Evolutionary conservation across 495 filamentous ascomycete species (phyloP).

Genomic region (Podospora bellae-mahoneyi): DNA sequence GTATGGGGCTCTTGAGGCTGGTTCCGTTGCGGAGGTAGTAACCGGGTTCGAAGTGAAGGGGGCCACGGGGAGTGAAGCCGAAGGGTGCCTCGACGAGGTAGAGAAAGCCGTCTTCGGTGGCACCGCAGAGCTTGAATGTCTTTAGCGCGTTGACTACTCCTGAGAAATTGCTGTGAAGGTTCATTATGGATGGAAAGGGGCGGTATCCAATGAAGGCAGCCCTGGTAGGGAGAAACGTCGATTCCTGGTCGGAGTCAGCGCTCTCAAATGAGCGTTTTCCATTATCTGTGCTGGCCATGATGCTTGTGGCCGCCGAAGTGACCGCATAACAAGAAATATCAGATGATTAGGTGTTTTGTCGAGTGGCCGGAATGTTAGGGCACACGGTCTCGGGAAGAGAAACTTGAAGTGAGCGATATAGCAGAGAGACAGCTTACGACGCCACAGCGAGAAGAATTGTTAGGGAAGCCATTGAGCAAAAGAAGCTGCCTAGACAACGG

Average conservation of each 20-base stretch:
- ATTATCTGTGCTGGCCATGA: too few relatives aligned
- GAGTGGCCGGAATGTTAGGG: too few relatives aligned
- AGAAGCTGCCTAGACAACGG: too few relatives aligned
- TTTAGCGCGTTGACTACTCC: conserved; percentile 8
- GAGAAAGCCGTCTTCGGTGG: conserved; percentile 7
- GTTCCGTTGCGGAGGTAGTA: conserved; percentile 19
- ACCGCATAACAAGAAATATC: too few relatives aligned
- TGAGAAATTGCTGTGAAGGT: conserved; percentile 15
- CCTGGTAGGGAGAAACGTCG: not conserved
- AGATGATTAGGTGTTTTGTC: too few relatives aligned
- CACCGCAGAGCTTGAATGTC: conserved; percentile 13
- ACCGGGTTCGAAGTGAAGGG: conserved; percentile 13
- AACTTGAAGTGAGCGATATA: too few relatives aligned
- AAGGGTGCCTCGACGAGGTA: conserved; percentile 15
- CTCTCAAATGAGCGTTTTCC: not conserved
- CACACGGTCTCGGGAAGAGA: too few relatives aligned
- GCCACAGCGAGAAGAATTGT: too few relatives aligned
- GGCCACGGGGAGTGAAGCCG: conserved; percentile 9
- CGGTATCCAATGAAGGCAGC: conserved; percentile 13
- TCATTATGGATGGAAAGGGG: conserved; percentile 18
- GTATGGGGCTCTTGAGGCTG: conserved; percentile 9
- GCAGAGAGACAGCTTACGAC: too few relatives aligned
- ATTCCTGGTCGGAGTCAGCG: not conserved
- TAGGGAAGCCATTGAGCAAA: too few relatives aligned
- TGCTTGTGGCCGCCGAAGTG: too few relatives aligned